phyloP scores from a whole-genome alignment of 306 rosid genomes.

The Castanopsis chinensis region DNA sequence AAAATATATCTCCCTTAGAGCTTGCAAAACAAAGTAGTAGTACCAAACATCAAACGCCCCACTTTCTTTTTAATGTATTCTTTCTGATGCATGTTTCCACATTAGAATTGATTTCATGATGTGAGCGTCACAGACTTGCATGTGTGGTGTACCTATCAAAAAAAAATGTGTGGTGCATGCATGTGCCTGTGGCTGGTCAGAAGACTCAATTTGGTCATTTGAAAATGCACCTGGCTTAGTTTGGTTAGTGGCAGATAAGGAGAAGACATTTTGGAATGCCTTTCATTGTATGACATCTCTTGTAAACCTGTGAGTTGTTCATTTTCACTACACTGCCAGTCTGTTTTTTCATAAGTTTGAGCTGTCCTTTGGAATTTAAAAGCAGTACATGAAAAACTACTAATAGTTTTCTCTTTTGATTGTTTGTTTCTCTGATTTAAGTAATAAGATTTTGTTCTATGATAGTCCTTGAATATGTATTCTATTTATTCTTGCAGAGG shows the following conservation, averaged over 20 bases:
- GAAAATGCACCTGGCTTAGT: not conserved
- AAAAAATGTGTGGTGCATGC: not conserved
- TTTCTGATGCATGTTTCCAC: conserved; percentile 8
- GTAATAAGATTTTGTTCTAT: conserved; percentile 1
- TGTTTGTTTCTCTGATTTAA: not conserved
- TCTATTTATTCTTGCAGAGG: conserved; percentile 66
- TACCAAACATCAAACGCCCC: no score
- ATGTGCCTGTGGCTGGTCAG: not conserved
- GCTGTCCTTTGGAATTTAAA: not conserved
- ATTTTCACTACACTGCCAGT: not conserved
- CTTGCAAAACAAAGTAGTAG: no score
- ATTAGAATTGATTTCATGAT: not conserved
- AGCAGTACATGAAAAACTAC: not conserved
- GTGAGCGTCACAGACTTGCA: not conserved
- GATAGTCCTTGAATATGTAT: conserved; percentile 14
- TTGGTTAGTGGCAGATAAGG: not conserved
- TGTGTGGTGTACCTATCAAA: no score
- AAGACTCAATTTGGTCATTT: not conserved
- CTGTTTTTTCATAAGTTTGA: not conserved
- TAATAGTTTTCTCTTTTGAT: not conserved
- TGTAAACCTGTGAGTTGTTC: not conserved
- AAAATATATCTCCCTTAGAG: no score
- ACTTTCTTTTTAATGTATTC: not conserved
- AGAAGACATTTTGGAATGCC: not conserved
- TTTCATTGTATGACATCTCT: not conserved